Evolutionary conservation across 305 asterid genomes (phyloP).

Genomic region (Fraxinus paxiana): DNA sequence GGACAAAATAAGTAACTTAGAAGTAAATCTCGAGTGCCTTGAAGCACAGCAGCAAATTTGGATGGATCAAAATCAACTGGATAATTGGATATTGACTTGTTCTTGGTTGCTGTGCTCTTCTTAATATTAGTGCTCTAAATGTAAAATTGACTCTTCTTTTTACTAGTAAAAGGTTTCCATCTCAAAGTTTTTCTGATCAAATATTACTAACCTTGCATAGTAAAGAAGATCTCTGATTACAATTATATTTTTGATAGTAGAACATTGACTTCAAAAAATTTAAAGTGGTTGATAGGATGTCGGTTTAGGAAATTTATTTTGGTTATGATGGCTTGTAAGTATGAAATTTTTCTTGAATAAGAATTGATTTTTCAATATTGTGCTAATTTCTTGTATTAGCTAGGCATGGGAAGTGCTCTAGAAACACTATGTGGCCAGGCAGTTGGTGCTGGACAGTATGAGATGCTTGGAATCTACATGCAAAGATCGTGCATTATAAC

Average conservation of each 20-base stretch:
- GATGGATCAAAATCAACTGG: neutral
- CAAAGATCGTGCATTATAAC: slow-evolving; percentile 79
- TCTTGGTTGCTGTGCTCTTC: neutral
- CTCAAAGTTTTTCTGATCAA: neutral
- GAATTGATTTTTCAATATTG: neutral
- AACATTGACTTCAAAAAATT: neutral
- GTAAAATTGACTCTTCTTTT: neutral
- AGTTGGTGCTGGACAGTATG: slow-evolving; percentile 60
- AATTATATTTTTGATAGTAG: neutral
- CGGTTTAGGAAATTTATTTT: neutral
- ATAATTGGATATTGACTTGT: neutral
- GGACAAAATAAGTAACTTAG: neutral
- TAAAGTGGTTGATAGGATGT: neutral
- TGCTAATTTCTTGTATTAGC: slow-evolving; percentile 37
- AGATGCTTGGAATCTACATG: slow-evolving; percentile 64
- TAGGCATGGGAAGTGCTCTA: slow-evolving; percentile 94
- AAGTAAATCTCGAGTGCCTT: neutral
- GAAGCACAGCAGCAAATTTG: neutral
- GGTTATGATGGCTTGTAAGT: neutral
- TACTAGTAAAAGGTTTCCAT: neutral
- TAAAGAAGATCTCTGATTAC: neutral
- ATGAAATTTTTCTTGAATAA: neutral
- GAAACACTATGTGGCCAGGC: slow-evolving; percentile 91
- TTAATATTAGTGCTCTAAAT: neutral
- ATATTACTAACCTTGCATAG: neutral